These are phyloP conservation scores for Kregervanrija pseudodelftensis DNA, from an alignment of 805 yeast genomes.

Conservation along the genomic window DNA sequence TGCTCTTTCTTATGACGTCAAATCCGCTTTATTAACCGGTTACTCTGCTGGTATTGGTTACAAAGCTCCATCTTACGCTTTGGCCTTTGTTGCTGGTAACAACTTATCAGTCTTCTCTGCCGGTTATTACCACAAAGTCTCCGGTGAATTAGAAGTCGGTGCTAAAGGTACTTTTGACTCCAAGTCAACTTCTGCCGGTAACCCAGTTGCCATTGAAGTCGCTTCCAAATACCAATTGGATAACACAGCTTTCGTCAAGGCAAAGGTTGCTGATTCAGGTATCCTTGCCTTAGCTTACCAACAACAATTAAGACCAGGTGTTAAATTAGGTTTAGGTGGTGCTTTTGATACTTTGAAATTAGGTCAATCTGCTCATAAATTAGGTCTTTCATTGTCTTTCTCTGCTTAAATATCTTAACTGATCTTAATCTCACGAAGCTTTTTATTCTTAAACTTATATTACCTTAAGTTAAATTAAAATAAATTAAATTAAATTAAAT, in stretches of 20 bases:
- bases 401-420: constrained; percentile 53
- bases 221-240: constrained; percentile 94
- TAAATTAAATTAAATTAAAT: too few species aligned
- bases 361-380: constrained; percentile 95
- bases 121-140: constrained; percentile 94
- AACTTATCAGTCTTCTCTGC: constrained; percentile 88
- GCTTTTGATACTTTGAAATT: constrained; percentile 93
- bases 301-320: constrained; percentile 93
- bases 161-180: constrained; percentile 97
- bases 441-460: too few species aligned
- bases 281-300: constrained; percentile 89
- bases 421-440: too few species aligned
- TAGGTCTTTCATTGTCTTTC: constrained; percentile 92
- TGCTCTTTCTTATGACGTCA: constrained; percentile 93
- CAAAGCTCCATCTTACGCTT: constrained; percentile 79
- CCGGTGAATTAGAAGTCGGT: constrained; percentile 91
- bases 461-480: too few species aligned
- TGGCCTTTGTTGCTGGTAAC: constrained; percentile 77
- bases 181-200: constrained; percentile 57
- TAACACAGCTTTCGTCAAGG: constrained; percentile 84
- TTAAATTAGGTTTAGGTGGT: constrained; percentile 93
- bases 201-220: constrained; percentile 86
- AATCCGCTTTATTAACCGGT: constrained; percentile 86
- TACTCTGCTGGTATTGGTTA: constrained; percentile 93
- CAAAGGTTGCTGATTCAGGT: constrained; percentile 95